Evolutionary conservation across 805 yeast species (phyloP).

Genomic region (Wickerhamiella sorbophila): DNA sequence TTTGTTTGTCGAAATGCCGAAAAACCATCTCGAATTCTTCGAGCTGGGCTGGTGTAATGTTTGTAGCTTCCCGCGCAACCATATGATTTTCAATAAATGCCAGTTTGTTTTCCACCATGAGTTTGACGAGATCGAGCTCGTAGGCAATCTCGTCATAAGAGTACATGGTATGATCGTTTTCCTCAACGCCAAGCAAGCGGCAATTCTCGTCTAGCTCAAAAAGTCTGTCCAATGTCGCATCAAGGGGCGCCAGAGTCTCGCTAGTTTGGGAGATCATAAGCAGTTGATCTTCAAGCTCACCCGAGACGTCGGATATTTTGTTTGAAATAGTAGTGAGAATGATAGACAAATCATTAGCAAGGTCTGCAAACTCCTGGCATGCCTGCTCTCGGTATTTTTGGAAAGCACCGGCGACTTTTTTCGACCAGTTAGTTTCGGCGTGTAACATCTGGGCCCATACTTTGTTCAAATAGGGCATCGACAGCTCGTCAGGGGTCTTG

Average conservation of each 20-base stretch:
- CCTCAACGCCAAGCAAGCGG: slow-evolving; percentile 27
- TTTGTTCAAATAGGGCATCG: slow-evolving; percentile 21
- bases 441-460: slow-evolving; percentile 23
- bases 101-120: slow-evolving; percentile 28
- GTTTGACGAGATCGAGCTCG: slow-evolving; percentile 27
- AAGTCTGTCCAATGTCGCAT: slow-evolving; percentile 20
- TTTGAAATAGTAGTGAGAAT: slow-evolving; percentile 20
- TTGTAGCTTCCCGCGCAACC: slow-evolving; percentile 25
- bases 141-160: slow-evolving; percentile 28
- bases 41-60: slow-evolving; percentile 26
- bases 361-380: slow-evolving; percentile 23
- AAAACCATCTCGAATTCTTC: slow-evolving; percentile 34
- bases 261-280: slow-evolving; percentile 24
- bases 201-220: slow-evolving; percentile 19
- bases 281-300: slow-evolving; percentile 29
- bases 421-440: slow-evolving; percentile 25
- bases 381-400: slow-evolving; percentile 22
- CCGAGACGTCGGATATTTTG: slow-evolving; percentile 21
- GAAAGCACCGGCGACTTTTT: slow-evolving; percentile 18
- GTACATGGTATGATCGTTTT: slow-evolving; percentile 26
- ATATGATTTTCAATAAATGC: slow-evolving; percentile 32
- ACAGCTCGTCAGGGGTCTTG: slow-evolving; percentile 24
- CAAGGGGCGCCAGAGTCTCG: slow-evolving; percentile 27
- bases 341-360: slow-evolving; percentile 23
- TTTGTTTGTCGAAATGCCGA: slow-evolving; percentile 24